Conservation (phyloP, 441 rosid genomes). For the Brassica balearica region DNA sequence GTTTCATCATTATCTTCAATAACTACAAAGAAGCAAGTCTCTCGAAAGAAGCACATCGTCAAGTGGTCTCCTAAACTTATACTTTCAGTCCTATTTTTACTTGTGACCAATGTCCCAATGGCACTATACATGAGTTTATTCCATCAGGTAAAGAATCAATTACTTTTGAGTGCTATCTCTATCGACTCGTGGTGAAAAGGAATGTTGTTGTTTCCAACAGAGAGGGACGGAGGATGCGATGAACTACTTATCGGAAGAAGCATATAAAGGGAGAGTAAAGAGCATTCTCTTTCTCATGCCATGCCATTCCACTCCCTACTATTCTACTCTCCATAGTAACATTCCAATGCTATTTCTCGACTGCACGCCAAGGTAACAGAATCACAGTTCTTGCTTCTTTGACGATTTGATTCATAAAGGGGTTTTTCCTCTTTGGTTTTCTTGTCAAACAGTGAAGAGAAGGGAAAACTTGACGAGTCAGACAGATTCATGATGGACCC, state of each 20-base stretch:
- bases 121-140: slow-evolving; percentile 80
- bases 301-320: slow-evolving; percentile 96
- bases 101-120: slow-evolving; percentile 85
- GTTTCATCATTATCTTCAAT: slow-evolving; percentile 31
- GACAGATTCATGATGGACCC: slow-evolving; percentile 82
- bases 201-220: slow-evolving; percentile 48
- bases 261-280: slow-evolving; percentile 60
- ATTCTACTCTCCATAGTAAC: slow-evolving; percentile 70
- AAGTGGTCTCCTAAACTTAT: slow-evolving; percentile 55
- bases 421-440: slow-evolving; percentile 8
- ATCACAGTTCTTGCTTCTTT: slow-evolving; percentile 18
- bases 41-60: slow-evolving; percentile 37
- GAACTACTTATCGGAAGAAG: slow-evolving; percentile 85
- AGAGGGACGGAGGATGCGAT: slow-evolving; percentile 95
- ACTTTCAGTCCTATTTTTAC: slow-evolving; percentile 69
- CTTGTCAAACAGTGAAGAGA: slow-evolving; percentile 60
- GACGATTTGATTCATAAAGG: slow-evolving; percentile 18
- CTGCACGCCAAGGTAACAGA: slow-evolving; percentile 73
- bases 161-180: background rate
- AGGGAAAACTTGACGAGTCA: slow-evolving; percentile 70
- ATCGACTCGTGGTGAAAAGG: slow-evolving; percentile 29
- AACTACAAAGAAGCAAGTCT: slow-evolving; percentile 43
- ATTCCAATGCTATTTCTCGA: slow-evolving; percentile 82
- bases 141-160: slow-evolving; percentile 72
- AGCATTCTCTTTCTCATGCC: slow-evolving; percentile 86